Evolutionary conservation across 2,329 filamentous ascomycete genomes (phyloP), one percentile per base, ranked within the genome.

Genomic region (Fusarium burgessii): DNA sequence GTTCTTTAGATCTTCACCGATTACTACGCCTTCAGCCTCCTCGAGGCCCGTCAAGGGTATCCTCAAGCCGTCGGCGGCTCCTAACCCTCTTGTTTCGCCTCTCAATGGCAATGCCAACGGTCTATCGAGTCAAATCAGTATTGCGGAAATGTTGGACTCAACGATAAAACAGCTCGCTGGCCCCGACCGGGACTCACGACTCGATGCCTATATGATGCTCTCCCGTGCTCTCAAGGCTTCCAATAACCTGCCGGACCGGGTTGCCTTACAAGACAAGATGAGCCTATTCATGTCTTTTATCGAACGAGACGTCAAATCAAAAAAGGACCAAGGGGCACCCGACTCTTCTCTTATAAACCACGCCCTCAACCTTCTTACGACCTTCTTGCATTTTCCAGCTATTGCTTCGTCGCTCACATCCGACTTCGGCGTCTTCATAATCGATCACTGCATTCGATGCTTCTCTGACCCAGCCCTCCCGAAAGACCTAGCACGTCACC

Each of bases 171-270:
- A 96, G 80, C 87, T 99, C 50, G 92, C 92, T 40, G 90, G 92
- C 25, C 85, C 89, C 33, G 92, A 94, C 72, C 87, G 91, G 57
- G 88, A 90, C 62, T 90, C 89, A 15, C 92, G 92, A 72, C 81
- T 96, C 35, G 96, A 99, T 82, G 93, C 95, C 51, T 98, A 99
- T 77, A 90, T 91, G 78, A 92, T 92, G 76, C 84, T 99, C 46
- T 89, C 92, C 35, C 88, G 90, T 36, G 90, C 91, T 7, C 84
- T 98, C 74, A 93, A 93, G 78, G 88, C 92, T 9, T 97, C 95
- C 62, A 93, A 95, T 68, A 92, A 93, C 72, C 83, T 97, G 17
- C 94, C 94, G 0, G 92, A 96, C 72, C 84, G 89, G 38, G 88
- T 92, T 60, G 90, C 90, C 14, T 84, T 97, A 58, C 87, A 90